Conservation (phyloP, 108 stramenopile genomes). For the Hondaea fermentalgiana region DNA sequence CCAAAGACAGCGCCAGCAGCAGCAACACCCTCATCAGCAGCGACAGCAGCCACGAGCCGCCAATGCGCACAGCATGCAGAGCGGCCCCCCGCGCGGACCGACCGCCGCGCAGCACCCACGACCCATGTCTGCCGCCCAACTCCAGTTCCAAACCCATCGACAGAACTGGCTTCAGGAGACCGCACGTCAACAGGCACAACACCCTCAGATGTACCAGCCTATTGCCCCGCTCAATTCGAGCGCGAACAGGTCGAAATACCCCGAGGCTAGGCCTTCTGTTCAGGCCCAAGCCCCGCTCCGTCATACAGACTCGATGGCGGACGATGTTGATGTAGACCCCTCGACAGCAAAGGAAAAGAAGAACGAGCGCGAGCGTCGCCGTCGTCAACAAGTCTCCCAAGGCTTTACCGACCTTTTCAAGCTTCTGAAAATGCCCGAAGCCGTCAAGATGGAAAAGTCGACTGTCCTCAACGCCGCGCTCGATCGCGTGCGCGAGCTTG, state of each 20-base stretch:
- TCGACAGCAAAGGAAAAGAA: conserved; percentile 3
- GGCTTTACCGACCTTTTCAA: neutral
- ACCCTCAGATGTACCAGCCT: neutral
- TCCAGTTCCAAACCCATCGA: neutral
- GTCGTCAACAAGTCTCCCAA: neutral
- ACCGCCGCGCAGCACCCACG: neutral
- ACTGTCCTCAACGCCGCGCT: neutral
- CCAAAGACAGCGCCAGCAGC: neutral
- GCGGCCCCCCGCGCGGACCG: neutral
- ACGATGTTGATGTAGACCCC: neutral
- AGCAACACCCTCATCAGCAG: neutral
- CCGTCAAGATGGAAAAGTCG: conserved; percentile 8
- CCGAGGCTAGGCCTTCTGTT: neutral
- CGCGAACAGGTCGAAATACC: neutral
- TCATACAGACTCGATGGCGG: neutral
- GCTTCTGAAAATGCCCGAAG: neutral
- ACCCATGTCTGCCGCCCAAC: neutral
- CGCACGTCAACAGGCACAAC: neutral
- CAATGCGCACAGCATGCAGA: neutral
- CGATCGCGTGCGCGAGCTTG: neutral
- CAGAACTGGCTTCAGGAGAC: neutral
- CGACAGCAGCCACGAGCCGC: neutral
- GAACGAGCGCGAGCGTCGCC: conserved; percentile 4
- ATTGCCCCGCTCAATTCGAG: neutral
- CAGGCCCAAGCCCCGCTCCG: neutral